Evolutionary conservation across 169 alveolate species (phyloP).

Genomic region (Eimeria sp.): DNA sequence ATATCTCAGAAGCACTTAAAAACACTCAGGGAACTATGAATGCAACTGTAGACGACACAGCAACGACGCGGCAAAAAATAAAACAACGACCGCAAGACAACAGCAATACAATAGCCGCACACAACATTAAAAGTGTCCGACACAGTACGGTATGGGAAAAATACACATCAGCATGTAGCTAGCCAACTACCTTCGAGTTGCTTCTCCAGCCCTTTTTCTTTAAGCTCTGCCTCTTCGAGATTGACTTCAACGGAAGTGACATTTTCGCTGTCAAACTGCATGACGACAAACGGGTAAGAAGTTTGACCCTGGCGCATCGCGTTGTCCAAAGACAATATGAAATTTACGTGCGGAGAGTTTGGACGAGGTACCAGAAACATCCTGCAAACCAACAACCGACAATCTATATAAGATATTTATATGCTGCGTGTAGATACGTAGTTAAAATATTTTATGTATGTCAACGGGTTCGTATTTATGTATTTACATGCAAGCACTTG

Average conservation of each 20-base stretch:
- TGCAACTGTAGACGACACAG: neutral
- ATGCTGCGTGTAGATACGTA: neutral
- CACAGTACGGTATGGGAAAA: no score
- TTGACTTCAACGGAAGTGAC: constrained; percentile 94
- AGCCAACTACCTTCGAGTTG: constrained; percentile 89
- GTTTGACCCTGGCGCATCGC: constrained; percentile 99
- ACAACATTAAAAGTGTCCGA: neutral
- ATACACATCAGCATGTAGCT: neutral
- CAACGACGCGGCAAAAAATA: neutral
- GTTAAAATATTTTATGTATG: neutral
- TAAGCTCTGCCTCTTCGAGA: constrained; percentile 93
- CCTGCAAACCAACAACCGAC: constrained; percentile 69
- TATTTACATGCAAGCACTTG: neutral
- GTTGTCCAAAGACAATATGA: constrained; percentile 94
- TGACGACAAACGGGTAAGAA: constrained; percentile 96
- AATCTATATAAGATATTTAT: neutral
- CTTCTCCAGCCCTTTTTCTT: constrained; percentile 91
- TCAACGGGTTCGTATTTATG: neutral
- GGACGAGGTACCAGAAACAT: constrained; percentile 98
- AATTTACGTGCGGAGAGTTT: constrained; percentile 95
- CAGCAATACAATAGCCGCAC: neutral
- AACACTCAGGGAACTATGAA: no score
- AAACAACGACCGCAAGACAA: neutral
- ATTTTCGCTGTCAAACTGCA: constrained; percentile 96
- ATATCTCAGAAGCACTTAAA: neutral